Conservation (phyloP, 306 rosid genomes). For the Cucurbita maxima region DNA sequence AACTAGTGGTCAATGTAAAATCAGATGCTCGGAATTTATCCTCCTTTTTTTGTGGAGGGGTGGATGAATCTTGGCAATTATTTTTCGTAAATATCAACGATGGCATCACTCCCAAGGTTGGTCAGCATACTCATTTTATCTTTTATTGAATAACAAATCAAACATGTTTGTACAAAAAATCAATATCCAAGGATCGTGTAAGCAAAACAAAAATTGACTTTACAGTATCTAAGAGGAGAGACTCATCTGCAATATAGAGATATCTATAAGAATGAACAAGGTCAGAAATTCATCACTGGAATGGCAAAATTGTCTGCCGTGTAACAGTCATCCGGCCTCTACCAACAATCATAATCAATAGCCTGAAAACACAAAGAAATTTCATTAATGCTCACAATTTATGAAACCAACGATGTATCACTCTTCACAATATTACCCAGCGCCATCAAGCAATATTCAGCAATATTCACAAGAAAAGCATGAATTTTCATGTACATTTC, state of each 20-base stretch:
- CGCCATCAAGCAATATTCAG: neutral
- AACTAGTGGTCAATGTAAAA: neutral
- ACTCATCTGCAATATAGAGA: constrained; percentile 86
- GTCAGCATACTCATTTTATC: constrained; percentile 1
- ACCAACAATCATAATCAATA: constrained; percentile 13
- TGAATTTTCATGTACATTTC: neutral
- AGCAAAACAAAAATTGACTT: constrained; percentile 25
- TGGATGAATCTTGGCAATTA: neutral
- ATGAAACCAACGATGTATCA: neutral
- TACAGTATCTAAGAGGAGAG: constrained; percentile 91
- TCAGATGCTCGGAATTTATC: neutral
- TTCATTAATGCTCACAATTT: constrained; percentile 21
- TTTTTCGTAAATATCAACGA: neutral
- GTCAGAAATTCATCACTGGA: constrained; percentile 46
- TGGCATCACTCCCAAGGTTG: neutral
- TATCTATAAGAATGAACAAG: constrained; percentile 59
- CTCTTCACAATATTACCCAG: neutral
- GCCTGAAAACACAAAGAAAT: constrained; percentile 42
- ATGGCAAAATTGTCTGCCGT: constrained; percentile 21
- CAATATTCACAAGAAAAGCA: neutral
- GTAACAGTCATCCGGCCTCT: constrained; percentile 12
- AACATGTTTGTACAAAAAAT: constrained; percentile 26
- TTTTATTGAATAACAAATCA: neutral
- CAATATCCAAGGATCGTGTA: constrained; percentile 30
- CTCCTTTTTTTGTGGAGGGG: neutral